Base-by-base conservation (phyloP, 176 grass and related monocot species). In the Miscanthus lutarioriparius region DNA sequence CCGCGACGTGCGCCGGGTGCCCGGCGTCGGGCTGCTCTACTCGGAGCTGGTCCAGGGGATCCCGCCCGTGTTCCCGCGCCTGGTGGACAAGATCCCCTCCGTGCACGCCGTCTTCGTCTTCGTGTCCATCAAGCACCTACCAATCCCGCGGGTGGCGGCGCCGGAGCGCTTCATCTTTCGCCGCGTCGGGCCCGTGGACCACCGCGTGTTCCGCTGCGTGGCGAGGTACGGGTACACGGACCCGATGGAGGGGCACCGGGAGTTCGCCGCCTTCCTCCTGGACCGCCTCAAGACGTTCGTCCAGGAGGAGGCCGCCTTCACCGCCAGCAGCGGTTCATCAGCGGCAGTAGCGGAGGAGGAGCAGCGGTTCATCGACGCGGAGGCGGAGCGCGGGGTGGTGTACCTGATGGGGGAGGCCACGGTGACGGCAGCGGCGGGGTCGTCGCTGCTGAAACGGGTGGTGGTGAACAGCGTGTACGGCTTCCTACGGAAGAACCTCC, bases 21-120 rank as follows among this genome's bases (percentile, higher is more conserved):
- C 89, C 16, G 92, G 92, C 47, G 62, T 94, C 0, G 92, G 59
- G 0, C 66, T 88, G 56, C 86, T 91, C 33, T 94, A 91, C 80
- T 91, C 92, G 6, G 92, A 94, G 84, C 89, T 94, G 17, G 92
- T 87, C 10, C 92, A 94, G 83, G 92, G 89, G 5, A 30, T 94
- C 40, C 87, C 89, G 26, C 92, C 89, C 2, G 88, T 94, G 66
- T 94, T 94, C 62, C 77, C 72, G 11, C 77, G 86, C 47, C 86
- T 91, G 25, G 68, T 90, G 7, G 75, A 90, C 44, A 95, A 90
- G 65, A 79, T 95, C 58, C 90, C 90, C 4, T 84, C 70, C 65
- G 51, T 94, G 23, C 89, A 94, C 85, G 86, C 87, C 26, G 77
- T 91, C 41, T 40, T 91, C 43, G 73, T 90, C 0, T 83, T 91